Evolutionary conservation across 495 filamentous ascomycete genomes (phyloP).

Genomic region (Filosporella fistucella): DNA sequence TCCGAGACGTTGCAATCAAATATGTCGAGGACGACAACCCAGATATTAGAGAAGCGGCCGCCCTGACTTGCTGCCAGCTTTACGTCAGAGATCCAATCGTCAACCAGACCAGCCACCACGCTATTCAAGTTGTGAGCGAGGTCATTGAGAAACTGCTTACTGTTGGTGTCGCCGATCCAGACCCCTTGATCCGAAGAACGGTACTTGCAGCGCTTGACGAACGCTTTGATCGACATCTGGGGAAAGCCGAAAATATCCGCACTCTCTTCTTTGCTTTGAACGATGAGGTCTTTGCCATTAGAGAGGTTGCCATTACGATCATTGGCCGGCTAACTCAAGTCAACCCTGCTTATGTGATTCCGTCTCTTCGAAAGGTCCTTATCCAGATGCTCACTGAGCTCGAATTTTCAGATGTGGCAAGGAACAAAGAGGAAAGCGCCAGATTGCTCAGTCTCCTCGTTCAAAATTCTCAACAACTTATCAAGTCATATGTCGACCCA

Average conservation of each 20-base stretch:
- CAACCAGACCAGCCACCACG: conserved; percentile 93
- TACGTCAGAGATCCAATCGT: conserved; percentile 96
- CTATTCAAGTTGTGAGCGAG: conserved; percentile 92
- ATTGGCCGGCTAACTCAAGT: conserved; percentile 87
- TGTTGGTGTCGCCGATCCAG: conserved; percentile 87
- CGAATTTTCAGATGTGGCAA: conserved; percentile 88
- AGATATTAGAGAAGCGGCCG: conserved; percentile 89
- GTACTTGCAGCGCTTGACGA: conserved; percentile 85
- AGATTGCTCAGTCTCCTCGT: conserved; percentile 89
- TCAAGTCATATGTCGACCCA: conserved; percentile 92
- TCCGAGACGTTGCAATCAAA: conserved; percentile 95
- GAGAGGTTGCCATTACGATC: conserved; percentile 92
- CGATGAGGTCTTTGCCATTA: conserved; percentile 84
- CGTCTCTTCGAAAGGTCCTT: conserved; percentile 85
- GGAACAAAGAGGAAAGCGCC: conserved; percentile 93
- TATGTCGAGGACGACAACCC: conserved; percentile 95
- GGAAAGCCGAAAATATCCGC: conserved; percentile 92
- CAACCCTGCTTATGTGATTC: conserved; percentile 97
- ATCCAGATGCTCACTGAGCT: conserved; percentile 95
- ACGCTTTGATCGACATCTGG: conserved; percentile 91
- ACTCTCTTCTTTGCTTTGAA: conserved; percentile 96
- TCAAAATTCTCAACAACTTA: conserved; percentile 81
- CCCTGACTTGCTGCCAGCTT: conserved; percentile 94
- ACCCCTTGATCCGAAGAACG: conserved; percentile 80
- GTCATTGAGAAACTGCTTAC: conserved; percentile 95